Percentiles rank a stretch among this genome's conserved stretches.
These are phyloP conservation scores for Clonostachys rhizophaga DNA, from an alignment of 2,329 filamentous ascomycete genomes.

Conservation along the genomic window DNA sequence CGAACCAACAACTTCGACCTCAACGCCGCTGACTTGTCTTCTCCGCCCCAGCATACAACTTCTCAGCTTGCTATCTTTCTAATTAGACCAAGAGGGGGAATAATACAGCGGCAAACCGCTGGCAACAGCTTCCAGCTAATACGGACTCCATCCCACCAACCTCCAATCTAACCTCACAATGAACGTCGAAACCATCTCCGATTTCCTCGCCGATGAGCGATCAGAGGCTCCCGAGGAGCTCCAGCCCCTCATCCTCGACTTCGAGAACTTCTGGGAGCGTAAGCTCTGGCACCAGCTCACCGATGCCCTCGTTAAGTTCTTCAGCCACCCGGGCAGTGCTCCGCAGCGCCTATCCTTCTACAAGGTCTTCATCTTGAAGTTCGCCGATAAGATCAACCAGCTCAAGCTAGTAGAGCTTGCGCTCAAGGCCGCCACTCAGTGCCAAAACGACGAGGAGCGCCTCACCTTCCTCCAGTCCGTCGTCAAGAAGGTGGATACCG, in stretches of 20 bases:
- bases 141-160: too few species aligned
- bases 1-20: too few species aligned
- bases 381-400: slow-evolving; percentile 98
- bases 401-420: slow-evolving; percentile 92
- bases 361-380: slow-evolving; percentile 91
- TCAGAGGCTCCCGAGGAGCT: slow-evolving; percentile 83
- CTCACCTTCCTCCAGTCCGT: slow-evolving; percentile 80
- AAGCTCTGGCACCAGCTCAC: slow-evolving; percentile 99
- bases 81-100: too few species aligned
- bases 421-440: slow-evolving; percentile 81
- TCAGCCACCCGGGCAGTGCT: slow-evolving; percentile 75
- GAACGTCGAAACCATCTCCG: slow-evolving; percentile 83
- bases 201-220: slow-evolving; percentile 88
- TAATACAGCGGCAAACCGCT: too few species aligned
- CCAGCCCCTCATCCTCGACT: slow-evolving; percentile 81
- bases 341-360: slow-evolving; percentile 85
- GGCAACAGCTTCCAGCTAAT: too few species aligned
- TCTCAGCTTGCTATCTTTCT: too few species aligned
- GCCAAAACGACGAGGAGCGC: slow-evolving; percentile 79
- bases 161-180: slow-evolving; percentile 37
- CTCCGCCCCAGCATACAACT: too few species aligned
- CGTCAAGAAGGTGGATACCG: slow-evolving; percentile 84
- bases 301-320: slow-evolving; percentile 82
- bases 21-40: too few species aligned
- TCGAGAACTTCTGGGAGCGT: slow-evolving; percentile 96